These are phyloP conservation scores for Torulaspora microellipsoides DNA, from an alignment of 805 yeast genomes.

Conservation along the genomic window DNA sequence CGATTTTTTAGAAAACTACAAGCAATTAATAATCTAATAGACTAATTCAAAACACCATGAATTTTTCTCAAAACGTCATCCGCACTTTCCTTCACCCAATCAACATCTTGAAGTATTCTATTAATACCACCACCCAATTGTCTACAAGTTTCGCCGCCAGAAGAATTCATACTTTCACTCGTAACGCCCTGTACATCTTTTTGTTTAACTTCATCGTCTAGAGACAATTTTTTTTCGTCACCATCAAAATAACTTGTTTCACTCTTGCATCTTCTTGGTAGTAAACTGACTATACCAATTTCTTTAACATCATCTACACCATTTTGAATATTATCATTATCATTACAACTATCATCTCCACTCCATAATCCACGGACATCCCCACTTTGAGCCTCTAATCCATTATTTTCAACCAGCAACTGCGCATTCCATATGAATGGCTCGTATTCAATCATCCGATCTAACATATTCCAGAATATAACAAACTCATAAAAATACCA, in stretches of 20 bases:
- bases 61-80: constrained; percentile 36
- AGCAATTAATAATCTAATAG: neutral
- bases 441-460: constrained; percentile 7
- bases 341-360: neutral
- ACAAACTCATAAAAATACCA: constrained; percentile 13
- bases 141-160: neutral
- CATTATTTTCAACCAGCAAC: constrained; percentile 9
- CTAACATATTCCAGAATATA: constrained; percentile 12
- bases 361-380: constrained; percentile 1
- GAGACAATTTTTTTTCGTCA: too few relatives aligned
- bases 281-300: neutral
- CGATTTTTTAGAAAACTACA: too few relatives aligned
- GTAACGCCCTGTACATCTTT: too few relatives aligned
- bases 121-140: constrained; percentile 8
- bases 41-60: constrained; percentile 25
- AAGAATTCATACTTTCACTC: too few relatives aligned
- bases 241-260: neutral
- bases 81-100: constrained; percentile 34
- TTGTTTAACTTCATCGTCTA: too few relatives aligned
- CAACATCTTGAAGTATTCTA: constrained; percentile 30
- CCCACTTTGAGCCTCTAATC: constrained; percentile 6
- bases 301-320: neutral
- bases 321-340: neutral
- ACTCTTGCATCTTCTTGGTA: neutral
- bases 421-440: constrained; percentile 12